Base-by-base conservation (phyloP, 345 rosid genomes). In the Salix caprea region DNA sequence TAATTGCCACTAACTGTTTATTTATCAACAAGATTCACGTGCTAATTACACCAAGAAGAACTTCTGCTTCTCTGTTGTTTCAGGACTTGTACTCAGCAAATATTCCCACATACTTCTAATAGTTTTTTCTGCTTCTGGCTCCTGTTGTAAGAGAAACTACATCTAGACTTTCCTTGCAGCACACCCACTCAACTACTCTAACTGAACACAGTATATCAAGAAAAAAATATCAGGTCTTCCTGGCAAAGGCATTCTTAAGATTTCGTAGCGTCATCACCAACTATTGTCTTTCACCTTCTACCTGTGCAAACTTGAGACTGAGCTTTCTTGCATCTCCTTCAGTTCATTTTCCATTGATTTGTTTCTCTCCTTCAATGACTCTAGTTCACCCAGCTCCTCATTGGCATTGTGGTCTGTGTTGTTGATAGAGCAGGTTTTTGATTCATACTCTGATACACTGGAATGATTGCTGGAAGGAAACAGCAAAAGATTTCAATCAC, bases 241-340 rank as follows among this genome's bases (percentile, higher is more conserved):
- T 92, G 70, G 90, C 86, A 74, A 84, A 91, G 72, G 90, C 86
- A 74, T 93, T 96, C 86, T 91, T 90, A 66, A 89, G 91, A 84
- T 91, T 92, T 65, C 93, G 79, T 70, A 91, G 84, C 4, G 90
- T 88, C 97, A 96, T 94, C 65, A 91, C 92, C 77, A 96, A 97
- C 83, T 87, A 86, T 70, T 94, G 97, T 81, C 99, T 88, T 85
- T 94, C 97, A 23, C 98, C 91, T 90, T 96, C 98, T 11, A 94
- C 99, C 82, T 89, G 95, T 74, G 98, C 99, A 80, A 91, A 96
- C 80, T 82, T 89, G 77, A 96, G 90, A 76, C 99, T 92, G 78
- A 94, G 80, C 93, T 87, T 71, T 89, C 97, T 89, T 96, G 91
- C 93, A 90, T 94, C 64, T 96, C 98, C 84, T 88, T 94, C 79